Evolutionary conservation across 495 filamentous ascomycete genomes (phyloP).

Genomic region (Saxophila tyrrhenica): DNA sequence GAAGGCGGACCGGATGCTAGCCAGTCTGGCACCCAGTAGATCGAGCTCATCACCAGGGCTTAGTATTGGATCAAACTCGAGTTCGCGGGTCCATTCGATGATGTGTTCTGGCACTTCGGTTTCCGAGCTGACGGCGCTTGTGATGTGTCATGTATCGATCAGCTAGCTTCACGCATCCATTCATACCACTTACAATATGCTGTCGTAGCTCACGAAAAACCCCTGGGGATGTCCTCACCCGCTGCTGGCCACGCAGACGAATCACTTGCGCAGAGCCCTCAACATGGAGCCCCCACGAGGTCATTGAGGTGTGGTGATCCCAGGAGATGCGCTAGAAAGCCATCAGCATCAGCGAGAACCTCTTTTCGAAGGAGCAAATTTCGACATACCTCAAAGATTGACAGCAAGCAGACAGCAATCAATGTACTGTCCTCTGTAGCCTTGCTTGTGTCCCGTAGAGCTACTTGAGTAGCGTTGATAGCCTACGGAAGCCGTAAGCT

Average conservation of each 20-base stretch:
- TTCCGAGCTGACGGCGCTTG: neutral
- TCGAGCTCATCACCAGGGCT: conserved; percentile 1
- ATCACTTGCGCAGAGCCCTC: conserved; percentile 9
- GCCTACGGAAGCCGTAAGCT: neutral
- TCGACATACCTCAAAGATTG: conserved; percentile 4
- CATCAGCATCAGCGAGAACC: neutral
- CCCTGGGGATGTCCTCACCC: conserved; percentile 2
- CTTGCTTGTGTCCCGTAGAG: conserved; percentile 2
- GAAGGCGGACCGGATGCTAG: conserved; percentile 1
- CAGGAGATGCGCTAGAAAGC: conserved; percentile 1
- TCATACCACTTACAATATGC: conserved; percentile 5
- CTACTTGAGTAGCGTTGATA: conserved; percentile 6
- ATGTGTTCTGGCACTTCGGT: conserved; percentile 6
- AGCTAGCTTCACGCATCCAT: neutral
- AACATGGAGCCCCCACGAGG: conserved; percentile 12
- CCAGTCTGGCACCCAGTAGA: neutral
- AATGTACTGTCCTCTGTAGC: conserved; percentile 13
- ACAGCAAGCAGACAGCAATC: conserved; percentile 6
- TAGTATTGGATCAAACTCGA: conserved; percentile 2
- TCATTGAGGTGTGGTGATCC: conserved; percentile 1
- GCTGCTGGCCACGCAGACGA: conserved; percentile 7
- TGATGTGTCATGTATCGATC: neutral
- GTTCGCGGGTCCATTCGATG: conserved; percentile 2
- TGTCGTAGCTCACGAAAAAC: conserved; percentile 8
- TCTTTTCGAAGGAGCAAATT: neutral